A percentile compares a stretch with the other conserved stretches of the same genome.
Conservation (phyloP, 2,329 filamentous ascomycete species). For the Pseudogymnoascus sp. region DNA sequence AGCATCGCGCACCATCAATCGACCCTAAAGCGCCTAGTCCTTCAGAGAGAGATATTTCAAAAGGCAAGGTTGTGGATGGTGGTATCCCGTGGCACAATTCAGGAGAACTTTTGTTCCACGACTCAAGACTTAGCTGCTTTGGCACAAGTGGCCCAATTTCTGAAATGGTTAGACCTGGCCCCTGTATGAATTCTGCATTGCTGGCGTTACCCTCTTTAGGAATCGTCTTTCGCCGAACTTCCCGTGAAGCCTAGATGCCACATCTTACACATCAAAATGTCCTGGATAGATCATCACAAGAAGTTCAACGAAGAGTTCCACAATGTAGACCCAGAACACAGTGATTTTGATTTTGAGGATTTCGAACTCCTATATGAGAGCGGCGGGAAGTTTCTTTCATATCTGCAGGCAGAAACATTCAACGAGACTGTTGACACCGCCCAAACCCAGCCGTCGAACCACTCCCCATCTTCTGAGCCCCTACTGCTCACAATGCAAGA, state of each 20-base stretch:
- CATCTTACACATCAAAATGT: background rate
- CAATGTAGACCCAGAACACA: background rate
- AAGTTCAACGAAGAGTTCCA: background rate
- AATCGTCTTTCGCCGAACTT: background rate
- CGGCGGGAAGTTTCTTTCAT: background rate
- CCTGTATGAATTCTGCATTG: background rate
- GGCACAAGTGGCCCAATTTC: background rate
- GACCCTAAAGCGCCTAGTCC: background rate
- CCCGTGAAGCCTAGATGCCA: background rate
- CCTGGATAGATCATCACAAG: background rate
- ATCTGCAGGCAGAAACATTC: background rate
- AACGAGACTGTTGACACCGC: background rate
- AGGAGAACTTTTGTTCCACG: background rate
- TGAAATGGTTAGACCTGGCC: background rate
- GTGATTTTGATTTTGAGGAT: background rate
- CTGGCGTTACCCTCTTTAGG: background rate
- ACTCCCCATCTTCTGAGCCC: too few relatives aligned
- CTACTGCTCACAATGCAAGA: background rate
- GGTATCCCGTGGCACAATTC: background rate
- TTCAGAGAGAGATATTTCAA: background rate
- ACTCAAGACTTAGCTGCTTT: background rate
- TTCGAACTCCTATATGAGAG: background rate
- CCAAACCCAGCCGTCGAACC: too few relatives aligned
- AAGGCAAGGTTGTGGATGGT: background rate
- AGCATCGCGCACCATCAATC: background rate